phyloP scores from a whole-genome alignment of 208 protist genomes.

The Leishmania arabica region DNA sequence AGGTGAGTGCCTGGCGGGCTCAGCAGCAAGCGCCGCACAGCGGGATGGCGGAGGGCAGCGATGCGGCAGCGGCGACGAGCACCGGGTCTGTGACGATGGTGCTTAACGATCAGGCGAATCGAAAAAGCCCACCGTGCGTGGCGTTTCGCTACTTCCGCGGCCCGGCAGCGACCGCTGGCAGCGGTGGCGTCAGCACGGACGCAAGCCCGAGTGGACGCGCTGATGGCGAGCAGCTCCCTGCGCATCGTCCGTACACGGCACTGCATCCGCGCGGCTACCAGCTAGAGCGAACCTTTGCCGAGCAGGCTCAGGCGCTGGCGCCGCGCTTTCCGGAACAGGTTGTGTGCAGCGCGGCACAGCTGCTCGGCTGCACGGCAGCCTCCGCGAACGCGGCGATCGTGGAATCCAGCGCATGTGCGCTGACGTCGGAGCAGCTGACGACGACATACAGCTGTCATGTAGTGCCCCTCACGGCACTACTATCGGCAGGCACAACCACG shows the following conservation, averaged over 20 bases:
- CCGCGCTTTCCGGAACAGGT: conserved; percentile 76
- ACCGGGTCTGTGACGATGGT: conserved; percentile 68
- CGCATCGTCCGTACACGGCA: background rate
- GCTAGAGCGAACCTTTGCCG: conserved; percentile 89
- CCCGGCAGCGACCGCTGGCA: background rate
- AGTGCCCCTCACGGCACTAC: background rate
- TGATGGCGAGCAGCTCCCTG: background rate
- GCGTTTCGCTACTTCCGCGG: conserved; percentile 74
- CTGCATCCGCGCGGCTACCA: conserved; percentile 23
- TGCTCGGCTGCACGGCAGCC: conserved; percentile 38
- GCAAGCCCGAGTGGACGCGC: background rate
- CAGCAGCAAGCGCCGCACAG: conserved; percentile 23
- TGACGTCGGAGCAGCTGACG: conserved; percentile 16
- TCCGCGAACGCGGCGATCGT: background rate
- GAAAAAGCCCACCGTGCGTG: conserved; percentile 90
- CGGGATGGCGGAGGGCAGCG: background rate
- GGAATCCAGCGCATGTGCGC: background rate
- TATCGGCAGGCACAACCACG: background rate
- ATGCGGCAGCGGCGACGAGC: conserved; percentile 5
- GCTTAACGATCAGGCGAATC: conserved; percentile 93
- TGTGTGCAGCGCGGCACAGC: conserved; percentile 57
- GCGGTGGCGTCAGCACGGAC: conserved; percentile 1
- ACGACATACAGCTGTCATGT: conserved; percentile 20
- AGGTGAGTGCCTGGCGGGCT: conserved; percentile 22
- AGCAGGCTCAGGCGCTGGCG: conserved; percentile 77